Percentiles rank a stretch among this genome's conserved stretches.
These are phyloP conservation scores for Collybiopsis confluens DNA, from an alignment of 768 basidiomycete species.

Conservation along the genomic window DNA sequence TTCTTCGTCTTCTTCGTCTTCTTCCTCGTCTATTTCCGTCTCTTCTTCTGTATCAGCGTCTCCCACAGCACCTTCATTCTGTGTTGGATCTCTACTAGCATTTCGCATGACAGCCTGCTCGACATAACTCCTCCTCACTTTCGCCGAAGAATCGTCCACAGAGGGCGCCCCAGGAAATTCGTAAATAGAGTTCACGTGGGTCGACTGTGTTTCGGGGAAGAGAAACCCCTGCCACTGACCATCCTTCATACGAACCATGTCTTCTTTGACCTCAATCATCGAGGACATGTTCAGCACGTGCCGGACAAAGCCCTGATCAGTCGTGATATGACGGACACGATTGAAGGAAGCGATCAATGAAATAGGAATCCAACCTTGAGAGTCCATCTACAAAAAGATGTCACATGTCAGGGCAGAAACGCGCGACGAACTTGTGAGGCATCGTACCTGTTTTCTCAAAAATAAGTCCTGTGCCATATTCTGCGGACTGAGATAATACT, in stretches of 20 bases:
- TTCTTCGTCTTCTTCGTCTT: conserved; percentile 67
- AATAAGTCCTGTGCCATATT: conserved; percentile 88
- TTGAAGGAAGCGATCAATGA: conserved; percentile 83
- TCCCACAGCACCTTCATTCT: neutral
- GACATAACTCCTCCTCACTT: conserved; percentile 10
- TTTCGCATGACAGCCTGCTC: conserved; percentile 9
- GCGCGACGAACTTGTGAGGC: too few species aligned
- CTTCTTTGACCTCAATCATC: conserved; percentile 58
- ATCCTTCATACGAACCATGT: conserved; percentile 65
- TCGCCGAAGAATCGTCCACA: neutral
- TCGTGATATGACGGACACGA: conserved; percentile 67
- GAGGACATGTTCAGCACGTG: conserved; percentile 68
- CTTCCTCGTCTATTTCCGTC: conserved; percentile 31
- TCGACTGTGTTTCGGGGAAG: conserved; percentile 55
- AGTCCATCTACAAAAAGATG: conserved; percentile 85
- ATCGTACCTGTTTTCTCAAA: conserved; percentile 69
- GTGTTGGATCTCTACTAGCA: neutral
- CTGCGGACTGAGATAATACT: conserved; percentile 89
- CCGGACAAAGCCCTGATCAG: conserved; percentile 52
- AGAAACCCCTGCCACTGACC: conserved; percentile 54
- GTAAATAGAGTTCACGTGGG: conserved; percentile 31
- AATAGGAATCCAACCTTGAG: conserved; percentile 82
- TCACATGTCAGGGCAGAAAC: too few species aligned
- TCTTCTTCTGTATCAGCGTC: conserved; percentile 23
- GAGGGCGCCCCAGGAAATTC: conserved; percentile 13